Percentiles rank a stretch among this genome's conserved stretches.
phyloP scores from a whole-genome alignment of 139 green algal genomes.

The Chlamydomonas sp. region DNA sequence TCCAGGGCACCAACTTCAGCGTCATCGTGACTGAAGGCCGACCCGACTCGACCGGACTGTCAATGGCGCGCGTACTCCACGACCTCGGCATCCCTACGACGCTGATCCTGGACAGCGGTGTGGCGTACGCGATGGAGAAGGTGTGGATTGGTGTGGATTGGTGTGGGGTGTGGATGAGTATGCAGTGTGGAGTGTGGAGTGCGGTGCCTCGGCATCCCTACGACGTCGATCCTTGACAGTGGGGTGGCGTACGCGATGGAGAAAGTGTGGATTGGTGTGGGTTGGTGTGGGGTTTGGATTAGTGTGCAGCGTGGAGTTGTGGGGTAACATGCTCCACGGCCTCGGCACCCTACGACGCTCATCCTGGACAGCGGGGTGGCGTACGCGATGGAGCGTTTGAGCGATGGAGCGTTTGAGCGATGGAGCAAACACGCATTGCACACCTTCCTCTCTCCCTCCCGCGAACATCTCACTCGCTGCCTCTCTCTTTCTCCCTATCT shows the following conservation, averaged over 20 bases:
- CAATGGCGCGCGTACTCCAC: constrained; percentile 61
- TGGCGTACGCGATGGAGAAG: constrained; percentile 71
- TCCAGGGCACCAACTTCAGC: constrained; percentile 75
- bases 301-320: too few relatives aligned
- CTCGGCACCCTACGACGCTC: constrained; percentile 61
- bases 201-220: constrained; percentile 61
- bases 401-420: too few relatives aligned
- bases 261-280: too few relatives aligned
- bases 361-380: constrained; percentile 79
- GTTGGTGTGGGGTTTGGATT: too few relatives aligned
- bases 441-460: too few relatives aligned
- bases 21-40: constrained; percentile 88
- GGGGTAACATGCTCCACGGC: constrained; percentile 52
- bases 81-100: constrained; percentile 68
- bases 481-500: too few relatives aligned
- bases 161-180: too few relatives aligned
- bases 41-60: constrained; percentile 70
- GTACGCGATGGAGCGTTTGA: constrained; percentile 59
- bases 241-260: constrained; percentile 75
- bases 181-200: constrained; percentile 66
- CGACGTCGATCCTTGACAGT: constrained; percentile 76
- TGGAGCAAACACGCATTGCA: too few relatives aligned
- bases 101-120: constrained; percentile 74
- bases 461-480: too few relatives aligned
- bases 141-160: too few relatives aligned